phyloP scores from a whole-genome alignment of 2,329 filamentous ascomycete genomes.

The Sclerotinia nivalis region DNA sequence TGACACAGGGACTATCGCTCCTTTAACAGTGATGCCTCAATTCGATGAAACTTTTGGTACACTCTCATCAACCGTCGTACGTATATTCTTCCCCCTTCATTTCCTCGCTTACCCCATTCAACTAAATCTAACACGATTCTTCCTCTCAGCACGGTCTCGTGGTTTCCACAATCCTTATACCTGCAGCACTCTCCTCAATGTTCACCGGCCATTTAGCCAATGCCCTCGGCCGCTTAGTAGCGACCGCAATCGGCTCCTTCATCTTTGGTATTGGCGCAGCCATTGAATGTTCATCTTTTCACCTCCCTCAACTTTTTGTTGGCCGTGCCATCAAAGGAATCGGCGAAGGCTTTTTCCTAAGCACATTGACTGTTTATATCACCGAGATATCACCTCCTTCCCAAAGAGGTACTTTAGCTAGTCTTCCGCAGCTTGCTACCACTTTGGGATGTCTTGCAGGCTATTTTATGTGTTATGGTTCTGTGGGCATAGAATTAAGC shows the following conservation, averaged over 20 bases:
- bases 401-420: slow-evolving; percentile 52
- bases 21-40: slow-evolving; percentile 52
- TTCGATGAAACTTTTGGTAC: slow-evolving; percentile 50
- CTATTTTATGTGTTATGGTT: slow-evolving; percentile 62
- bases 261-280: slow-evolving; percentile 55
- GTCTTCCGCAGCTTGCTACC: slow-evolving; percentile 54
- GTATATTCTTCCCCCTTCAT: background rate
- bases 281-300: slow-evolving; percentile 51
- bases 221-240: slow-evolving; percentile 51
- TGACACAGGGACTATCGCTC: slow-evolving; percentile 54
- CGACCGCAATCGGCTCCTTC: slow-evolving; percentile 51
- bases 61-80: slow-evolving; percentile 49
- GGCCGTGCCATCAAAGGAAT: slow-evolving; percentile 58
- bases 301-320: slow-evolving; percentile 54
- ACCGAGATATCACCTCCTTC: slow-evolving; percentile 59
- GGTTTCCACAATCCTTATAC: slow-evolving; percentile 60
- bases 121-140: background rate
- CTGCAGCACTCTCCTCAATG: slow-evolving; percentile 57
- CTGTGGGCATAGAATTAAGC: slow-evolving; percentile 48
- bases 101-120: background rate
- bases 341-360: slow-evolving; percentile 59
- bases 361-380: slow-evolving; percentile 59
- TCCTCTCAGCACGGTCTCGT: slow-evolving; percentile 50
- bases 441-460: slow-evolving; percentile 54
- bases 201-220: slow-evolving; percentile 57